A percentile compares a stretch with the other conserved stretches of the same genome.
These are phyloP conservation scores for Phytophthora sojae DNA, from an alignment of 352 stramenopile genomes.

Conservation along the genomic window DNA sequence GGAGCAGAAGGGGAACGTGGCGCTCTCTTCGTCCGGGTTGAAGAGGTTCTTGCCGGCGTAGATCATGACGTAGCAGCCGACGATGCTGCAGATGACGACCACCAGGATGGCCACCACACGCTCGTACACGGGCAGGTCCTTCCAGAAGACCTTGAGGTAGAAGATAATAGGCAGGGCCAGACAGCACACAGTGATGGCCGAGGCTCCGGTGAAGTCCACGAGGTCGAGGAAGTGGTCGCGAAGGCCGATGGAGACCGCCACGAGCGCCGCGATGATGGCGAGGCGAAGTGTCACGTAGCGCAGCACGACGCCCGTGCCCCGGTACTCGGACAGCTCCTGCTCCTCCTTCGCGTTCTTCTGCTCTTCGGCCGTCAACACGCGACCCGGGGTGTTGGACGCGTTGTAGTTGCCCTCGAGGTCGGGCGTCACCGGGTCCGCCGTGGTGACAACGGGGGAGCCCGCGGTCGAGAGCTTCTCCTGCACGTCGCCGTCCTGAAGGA, in stretches of 20 bases:
- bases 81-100: constrained; percentile 35
- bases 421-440: constrained; percentile 8
- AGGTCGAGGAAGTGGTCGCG: constrained; percentile 46
- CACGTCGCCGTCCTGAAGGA: constrained; percentile 1
- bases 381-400: constrained; percentile 12
- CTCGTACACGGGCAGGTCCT: constrained; percentile 45
- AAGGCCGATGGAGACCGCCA: constrained; percentile 33
- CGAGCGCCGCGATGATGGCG: constrained; percentile 31
- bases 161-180: constrained; percentile 51
- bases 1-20: constrained; percentile 41
- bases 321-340: constrained; percentile 30
- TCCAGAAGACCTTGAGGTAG: constrained; percentile 53
- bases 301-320: constrained; percentile 17
- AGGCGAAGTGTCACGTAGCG: constrained; percentile 42
- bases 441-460: constrained; percentile 16
- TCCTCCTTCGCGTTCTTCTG: constrained; percentile 23
- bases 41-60: constrained; percentile 45
- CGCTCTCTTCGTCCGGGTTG: constrained; percentile 29
- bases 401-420: constrained; percentile 43
- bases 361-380: constrained; percentile 10
- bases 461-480: constrained; percentile 37
- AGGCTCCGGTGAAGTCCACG: constrained; percentile 53
- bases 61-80: constrained; percentile 48
- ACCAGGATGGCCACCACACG: constrained; percentile 33
- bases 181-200: constrained; percentile 46